Evolutionary conservation across 352 stramenopile species (phyloP), one percentile per base, ranked within the genome.

Genomic region (Phytophthora palmivora): DNA sequence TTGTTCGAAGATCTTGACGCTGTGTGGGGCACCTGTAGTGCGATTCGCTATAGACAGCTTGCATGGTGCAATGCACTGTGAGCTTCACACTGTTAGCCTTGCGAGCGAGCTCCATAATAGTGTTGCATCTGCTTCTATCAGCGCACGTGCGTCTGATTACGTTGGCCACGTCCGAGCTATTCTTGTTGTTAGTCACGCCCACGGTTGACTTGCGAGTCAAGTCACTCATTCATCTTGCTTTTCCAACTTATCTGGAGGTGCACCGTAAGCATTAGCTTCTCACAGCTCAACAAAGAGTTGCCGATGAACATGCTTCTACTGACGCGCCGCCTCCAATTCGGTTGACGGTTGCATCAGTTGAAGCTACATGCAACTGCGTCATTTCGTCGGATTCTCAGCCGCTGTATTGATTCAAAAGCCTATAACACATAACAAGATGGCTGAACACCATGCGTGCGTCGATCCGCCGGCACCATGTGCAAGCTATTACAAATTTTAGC

Each of bases 91-190:
- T 28, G 6, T 28, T 28, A 28, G n/a, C n/a, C n/a, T n/a, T n/a
- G n/a, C n/a, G n/a, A n/a, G n/a, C 16, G 33, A 15, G 34, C 56
- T 62, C 48, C 37, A 62, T 62, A 18, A 2, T 53, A 61, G 42
- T 47, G 26, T 63, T 59, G 52, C n/a, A 41, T 15, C 30, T 7
- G n/a, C n/a, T n/a, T n/a, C n/a, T n/a, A 7, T 12, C 8, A 15
- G 11, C 45, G 54, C 56, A 72, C 67, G 67, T 60, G 38, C 34
- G 49, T 57, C 61, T 74, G 50, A 67, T 71, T 71, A 71, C 34
- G 36, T 28, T 30, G 6, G 14, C 18, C n/a, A 9, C 16, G 26
- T 10, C 30, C 9, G n/a, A 12, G 26, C 50, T 56, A 67, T 67
- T 58, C 44, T 55, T 34, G 36, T 21, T 32, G 14, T 51, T 55